These are phyloP conservation scores for Athelia psychrophila DNA, from an alignment of 1,284 basidiomycete genomes.

Conservation along the genomic window DNA sequence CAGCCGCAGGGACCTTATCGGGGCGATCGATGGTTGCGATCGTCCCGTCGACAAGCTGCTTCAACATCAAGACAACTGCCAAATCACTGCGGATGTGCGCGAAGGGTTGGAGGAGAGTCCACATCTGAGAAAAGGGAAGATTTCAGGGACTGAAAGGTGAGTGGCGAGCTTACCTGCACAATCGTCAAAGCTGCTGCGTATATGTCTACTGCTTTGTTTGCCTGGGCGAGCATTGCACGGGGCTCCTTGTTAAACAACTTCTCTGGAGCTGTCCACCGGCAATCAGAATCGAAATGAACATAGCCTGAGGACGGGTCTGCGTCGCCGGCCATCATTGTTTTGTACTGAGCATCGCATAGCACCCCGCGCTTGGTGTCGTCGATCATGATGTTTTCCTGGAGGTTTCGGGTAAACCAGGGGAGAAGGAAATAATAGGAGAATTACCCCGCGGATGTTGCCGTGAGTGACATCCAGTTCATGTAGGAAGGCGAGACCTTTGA, in stretches of 20 bases:
- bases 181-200: background rate
- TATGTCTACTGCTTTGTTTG: background rate
- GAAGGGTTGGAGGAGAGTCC: background rate
- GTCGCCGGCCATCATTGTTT: background rate
- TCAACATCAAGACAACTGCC: background rate
- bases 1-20: background rate
- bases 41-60: background rate
- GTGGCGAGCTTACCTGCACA: background rate
- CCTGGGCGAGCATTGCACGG: background rate
- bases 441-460: background rate
- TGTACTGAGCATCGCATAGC: background rate
- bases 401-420: background rate
- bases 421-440: background rate
- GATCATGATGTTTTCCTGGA: background rate
- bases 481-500: background rate
- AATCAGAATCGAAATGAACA: background rate
- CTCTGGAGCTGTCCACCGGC: background rate
- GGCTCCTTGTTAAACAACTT: background rate
- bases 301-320: background rate
- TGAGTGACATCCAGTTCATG: background rate
- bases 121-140: background rate
- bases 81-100: background rate
- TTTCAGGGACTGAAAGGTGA: background rate
- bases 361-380: background rate
- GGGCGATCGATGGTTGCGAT: background rate